Evolutionary conservation across 768 basidiomycete species (phyloP).

Genomic region (Tylopilus sp.): DNA sequence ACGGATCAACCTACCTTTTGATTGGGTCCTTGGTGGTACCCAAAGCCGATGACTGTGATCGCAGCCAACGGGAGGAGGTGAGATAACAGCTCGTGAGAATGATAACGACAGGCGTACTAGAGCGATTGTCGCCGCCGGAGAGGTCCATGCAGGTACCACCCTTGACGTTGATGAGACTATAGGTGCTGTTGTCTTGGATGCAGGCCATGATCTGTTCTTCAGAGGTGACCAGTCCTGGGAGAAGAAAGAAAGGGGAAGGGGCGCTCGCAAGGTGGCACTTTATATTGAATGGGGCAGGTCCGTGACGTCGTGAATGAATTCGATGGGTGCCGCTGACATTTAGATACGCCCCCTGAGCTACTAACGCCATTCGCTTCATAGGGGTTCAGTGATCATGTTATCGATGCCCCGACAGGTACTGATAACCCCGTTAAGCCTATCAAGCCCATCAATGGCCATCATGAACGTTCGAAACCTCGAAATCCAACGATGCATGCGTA

Average conservation of each 20-base stretch:
- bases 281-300: neutral
- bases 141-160: constrained; percentile 52
- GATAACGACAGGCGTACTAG: constrained; percentile 32
- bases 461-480: too few relatives aligned
- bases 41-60: constrained; percentile 49
- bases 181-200: constrained; percentile 36
- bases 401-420: too few relatives aligned
- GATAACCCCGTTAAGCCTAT: too few relatives aligned
- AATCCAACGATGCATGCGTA: neutral
- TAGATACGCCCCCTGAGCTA: neutral
- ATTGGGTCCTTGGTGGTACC: constrained; percentile 41
- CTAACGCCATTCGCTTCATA: too few relatives aligned
- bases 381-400: too few relatives aligned
- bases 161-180: constrained; percentile 50
- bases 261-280: neutral
- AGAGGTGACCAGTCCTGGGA: neutral
- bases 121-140: constrained; percentile 47
- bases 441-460: too few relatives aligned
- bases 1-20: constrained; percentile 38
- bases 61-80: neutral
- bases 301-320: neutral
- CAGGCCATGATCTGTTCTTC: constrained; percentile 12
- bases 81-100: neutral
- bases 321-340: too few relatives aligned
- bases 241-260: neutral